phyloP scores from a whole-genome alignment of 768 basidiomycete species.

The Lentinula lateritia region DNA sequence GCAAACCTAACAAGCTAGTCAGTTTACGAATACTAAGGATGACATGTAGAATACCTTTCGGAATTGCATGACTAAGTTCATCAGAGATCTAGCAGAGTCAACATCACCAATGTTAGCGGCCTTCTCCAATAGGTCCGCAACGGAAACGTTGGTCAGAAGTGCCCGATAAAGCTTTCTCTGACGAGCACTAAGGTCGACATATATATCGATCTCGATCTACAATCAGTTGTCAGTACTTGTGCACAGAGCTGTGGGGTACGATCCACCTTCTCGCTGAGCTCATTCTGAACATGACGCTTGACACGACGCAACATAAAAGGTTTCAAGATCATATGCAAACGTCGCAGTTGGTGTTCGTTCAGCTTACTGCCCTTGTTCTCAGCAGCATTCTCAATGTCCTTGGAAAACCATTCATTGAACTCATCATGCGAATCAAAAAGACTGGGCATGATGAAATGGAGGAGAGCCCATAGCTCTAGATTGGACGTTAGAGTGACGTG shows the following conservation, averaged over 20 bases:
- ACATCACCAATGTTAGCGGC: slow-evolving; percentile 88
- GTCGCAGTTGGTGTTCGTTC: slow-evolving; percentile 91
- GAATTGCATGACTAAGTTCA: slow-evolving; percentile 99
- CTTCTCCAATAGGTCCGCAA: slow-evolving; percentile 90
- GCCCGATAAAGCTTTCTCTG: slow-evolving; percentile 89
- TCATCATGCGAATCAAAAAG: slow-evolving; percentile 99
- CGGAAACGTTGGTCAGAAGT: slow-evolving; percentile 87
- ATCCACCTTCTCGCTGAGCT: slow-evolving; percentile 92
- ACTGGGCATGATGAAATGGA: slow-evolving; percentile 99
- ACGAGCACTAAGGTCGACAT: slow-evolving; percentile 89
- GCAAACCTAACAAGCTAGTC: slow-evolving; percentile 59
- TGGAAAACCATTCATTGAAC: slow-evolving; percentile 99
- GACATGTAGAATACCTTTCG: slow-evolving; percentile 63
- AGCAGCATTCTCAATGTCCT: slow-evolving; percentile 93
- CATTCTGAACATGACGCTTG: slow-evolving; percentile 99
- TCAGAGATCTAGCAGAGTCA: slow-evolving; percentile 87
- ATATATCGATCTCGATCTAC: slow-evolving; percentile 94
- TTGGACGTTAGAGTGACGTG: slow-evolving; percentile 4
- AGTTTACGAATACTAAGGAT: slow-evolving; percentile 1
- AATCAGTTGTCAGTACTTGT: slow-evolving; percentile 2
- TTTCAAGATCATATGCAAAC: slow-evolving; percentile 97
- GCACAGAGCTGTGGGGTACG: not conserved
- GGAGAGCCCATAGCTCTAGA: slow-evolving; percentile 91
- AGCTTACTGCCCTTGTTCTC: slow-evolving; percentile 89
- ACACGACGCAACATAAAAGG: slow-evolving; percentile 98